Evolutionary conservation across 169 alveolate species (phyloP).

Genomic region (Plasmodium ovale): DNA sequence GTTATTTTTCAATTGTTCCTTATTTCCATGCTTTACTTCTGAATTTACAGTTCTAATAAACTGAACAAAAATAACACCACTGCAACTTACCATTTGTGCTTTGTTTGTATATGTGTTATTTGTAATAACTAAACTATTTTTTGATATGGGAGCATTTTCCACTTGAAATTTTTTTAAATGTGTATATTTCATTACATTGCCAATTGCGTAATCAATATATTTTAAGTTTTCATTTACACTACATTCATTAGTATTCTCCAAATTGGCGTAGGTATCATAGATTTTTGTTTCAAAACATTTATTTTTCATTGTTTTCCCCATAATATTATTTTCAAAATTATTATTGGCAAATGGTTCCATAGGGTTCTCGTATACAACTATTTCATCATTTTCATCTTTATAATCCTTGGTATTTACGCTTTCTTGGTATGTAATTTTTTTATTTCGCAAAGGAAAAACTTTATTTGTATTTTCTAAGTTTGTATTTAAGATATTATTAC

Average conservation of each 20-base stretch:
- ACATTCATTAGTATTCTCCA: conserved; percentile 14
- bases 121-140: neutral
- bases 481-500: conserved; percentile 3
- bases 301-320: conserved; percentile 3
- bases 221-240: conserved; percentile 4
- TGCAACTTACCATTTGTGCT: conserved; percentile 10
- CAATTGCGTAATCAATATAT: conserved; percentile 15
- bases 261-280: neutral
- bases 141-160: neutral
- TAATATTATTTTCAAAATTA: conserved; percentile 18
- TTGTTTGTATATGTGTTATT: conserved; percentile 38
- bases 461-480: conserved; percentile 27
- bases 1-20: neutral
- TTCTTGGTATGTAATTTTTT: conserved; percentile 8
- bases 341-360: conserved; percentile 14
- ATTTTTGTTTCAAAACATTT: conserved; percentile 34
- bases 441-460: conserved; percentile 37
- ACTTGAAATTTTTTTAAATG: neutral
- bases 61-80: conserved; percentile 19
- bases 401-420: neutral
- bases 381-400: neutral
- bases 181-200: conserved; percentile 12
- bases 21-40: conserved; percentile 6
- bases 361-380: neutral
- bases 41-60: conserved; percentile 12